Percentiles rank a stretch among this genome's conserved stretches.
Evolutionary conservation across 192 early-diverging fungal species (phyloP).

Genomic region (Coemansia guatemalensis): DNA sequence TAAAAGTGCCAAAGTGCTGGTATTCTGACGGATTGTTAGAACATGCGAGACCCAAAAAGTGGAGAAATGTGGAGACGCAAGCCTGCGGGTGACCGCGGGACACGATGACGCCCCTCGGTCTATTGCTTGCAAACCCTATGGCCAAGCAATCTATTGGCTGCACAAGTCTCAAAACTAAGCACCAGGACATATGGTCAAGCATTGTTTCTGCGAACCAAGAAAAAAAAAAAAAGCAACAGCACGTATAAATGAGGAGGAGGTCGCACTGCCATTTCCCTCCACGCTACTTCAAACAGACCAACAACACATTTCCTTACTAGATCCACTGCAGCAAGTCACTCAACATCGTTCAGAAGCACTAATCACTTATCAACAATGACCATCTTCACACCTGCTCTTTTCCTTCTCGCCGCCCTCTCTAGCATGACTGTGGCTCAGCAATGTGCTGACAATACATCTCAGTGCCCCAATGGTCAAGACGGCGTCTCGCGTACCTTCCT

Average conservation of each 20-base stretch:
- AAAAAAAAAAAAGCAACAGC: neutral
- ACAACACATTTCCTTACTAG: neutral
- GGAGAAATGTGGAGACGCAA: neutral
- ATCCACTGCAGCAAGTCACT: neutral
- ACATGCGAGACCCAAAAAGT: neutral
- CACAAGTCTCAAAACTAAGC: neutral
- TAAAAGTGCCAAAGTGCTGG: neutral
- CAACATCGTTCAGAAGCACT: neutral
- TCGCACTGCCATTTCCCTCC: neutral
- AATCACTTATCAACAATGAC: conserved; percentile 13
- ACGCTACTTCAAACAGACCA: neutral
- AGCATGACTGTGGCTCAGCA: conserved; percentile 22
- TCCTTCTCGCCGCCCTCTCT: conserved; percentile 19
- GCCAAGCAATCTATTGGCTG: neutral
- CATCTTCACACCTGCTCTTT: conserved; percentile 11
- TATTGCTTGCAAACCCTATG: neutral
- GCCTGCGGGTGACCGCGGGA: neutral
- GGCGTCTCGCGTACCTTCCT: conserved; percentile 37
- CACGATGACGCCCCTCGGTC: neutral
- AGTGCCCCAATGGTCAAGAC: conserved; percentile 28
- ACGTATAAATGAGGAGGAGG: neutral
- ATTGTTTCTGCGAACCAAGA: neutral
- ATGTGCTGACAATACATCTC: conserved; percentile 27
- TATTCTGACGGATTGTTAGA: neutral
- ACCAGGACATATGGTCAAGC: neutral